Base-by-base conservation (phyloP, 1,139 yeast species). In the Kodamaea sp. region DNA sequence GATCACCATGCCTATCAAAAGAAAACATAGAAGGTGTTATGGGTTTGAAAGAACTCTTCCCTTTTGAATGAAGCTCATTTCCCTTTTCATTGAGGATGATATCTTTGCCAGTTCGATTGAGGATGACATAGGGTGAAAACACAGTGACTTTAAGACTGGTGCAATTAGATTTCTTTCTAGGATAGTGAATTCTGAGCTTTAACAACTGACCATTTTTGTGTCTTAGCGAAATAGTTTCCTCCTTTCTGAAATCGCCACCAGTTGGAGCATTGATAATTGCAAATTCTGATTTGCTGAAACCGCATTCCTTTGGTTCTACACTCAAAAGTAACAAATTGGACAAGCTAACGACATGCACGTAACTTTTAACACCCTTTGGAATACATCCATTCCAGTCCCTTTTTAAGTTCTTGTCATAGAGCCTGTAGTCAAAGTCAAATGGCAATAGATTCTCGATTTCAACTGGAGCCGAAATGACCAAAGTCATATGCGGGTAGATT, bases 391-490 rank as follows among this genome's bases (percentile, higher is more conserved):
- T 73, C 83, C 92, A 83, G 41, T 83, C 94, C 42, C 74, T 73
- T 38, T 76, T 77, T n/a, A 81, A 68, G 15, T 78, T 79, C 51
- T 87, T 86, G 53, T 88, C 95, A 54, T 84, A 87, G 14, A 94
- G 69, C 37, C 87, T 68, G 58, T 84, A 89, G 15, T 76, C 70
- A 33, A 90, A 63, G 47, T 88, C 96, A 53, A 76, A 86, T 0
- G 99, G 98, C 32, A 94, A 60, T 38, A 88, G 64, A 48, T 94
- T 94, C 48, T 85, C 90, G 42, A 94, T 71, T 47, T 86, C 88
- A 24, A 94, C 63, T 0, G 98, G 97, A 1, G 98, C 90, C 0
- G 95, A 81, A 15, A 94, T 64, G 2, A 82, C 75, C 25, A 92
- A 61, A 8, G 70, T 76, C 87, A 92, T 75, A 50, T 87, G 95